These are phyloP conservation scores for Huiozyma naganishii DNA, from an alignment of 805 yeast species.

Conservation along the genomic window DNA sequence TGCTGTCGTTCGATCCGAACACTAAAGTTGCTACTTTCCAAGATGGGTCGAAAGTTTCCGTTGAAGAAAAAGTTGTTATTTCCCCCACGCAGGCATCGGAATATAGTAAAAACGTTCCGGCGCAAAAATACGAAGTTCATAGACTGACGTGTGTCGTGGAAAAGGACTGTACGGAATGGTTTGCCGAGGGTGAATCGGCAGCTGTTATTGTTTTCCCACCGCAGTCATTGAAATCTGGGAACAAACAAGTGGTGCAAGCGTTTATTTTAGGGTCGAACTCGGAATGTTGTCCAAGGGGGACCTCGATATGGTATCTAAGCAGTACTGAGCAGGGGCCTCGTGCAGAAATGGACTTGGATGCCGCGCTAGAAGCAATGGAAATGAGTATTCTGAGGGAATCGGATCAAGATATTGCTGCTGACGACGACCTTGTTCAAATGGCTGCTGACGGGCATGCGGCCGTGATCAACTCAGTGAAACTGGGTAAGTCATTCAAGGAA, in stretches of 20 bases:
- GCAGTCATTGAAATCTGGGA: slow-evolving; percentile 53
- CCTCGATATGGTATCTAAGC: slow-evolving; percentile 82
- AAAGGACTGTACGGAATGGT: slow-evolving; percentile 87
- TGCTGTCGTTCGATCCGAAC: slow-evolving; percentile 54
- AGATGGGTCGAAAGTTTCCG: slow-evolving; percentile 66
- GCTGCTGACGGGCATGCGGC: slow-evolving; percentile 49
- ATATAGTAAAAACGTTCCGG: slow-evolving; percentile 33
- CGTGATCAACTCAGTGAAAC: slow-evolving; percentile 64
- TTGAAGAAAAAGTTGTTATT: slow-evolving; percentile 68
- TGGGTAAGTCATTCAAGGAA: slow-evolving; percentile 77
- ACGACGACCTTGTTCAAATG: slow-evolving; percentile 45
- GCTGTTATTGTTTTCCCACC: slow-evolving; percentile 92
- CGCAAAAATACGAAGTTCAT: slow-evolving; percentile 47
- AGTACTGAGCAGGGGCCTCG: slow-evolving; percentile 59
- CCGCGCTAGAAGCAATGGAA: slow-evolving; percentile 74
- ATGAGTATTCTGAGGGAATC: slow-evolving; percentile 72
- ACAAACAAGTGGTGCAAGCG: slow-evolving; percentile 71
- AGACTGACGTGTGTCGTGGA: slow-evolving; percentile 75
- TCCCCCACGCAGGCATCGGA: slow-evolving; percentile 58
- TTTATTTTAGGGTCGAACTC: slow-evolving; percentile 79
- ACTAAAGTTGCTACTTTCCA: slow-evolving; percentile 57
- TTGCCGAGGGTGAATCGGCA: slow-evolving; percentile 70
- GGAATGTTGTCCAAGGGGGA: slow-evolving; percentile 80
- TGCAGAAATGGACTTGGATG: slow-evolving; percentile 68
- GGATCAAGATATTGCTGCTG: slow-evolving; percentile 42